Conservation (phyloP, 2,329 filamentous ascomycete species). For the Trichophyton verrucosum region DNA sequence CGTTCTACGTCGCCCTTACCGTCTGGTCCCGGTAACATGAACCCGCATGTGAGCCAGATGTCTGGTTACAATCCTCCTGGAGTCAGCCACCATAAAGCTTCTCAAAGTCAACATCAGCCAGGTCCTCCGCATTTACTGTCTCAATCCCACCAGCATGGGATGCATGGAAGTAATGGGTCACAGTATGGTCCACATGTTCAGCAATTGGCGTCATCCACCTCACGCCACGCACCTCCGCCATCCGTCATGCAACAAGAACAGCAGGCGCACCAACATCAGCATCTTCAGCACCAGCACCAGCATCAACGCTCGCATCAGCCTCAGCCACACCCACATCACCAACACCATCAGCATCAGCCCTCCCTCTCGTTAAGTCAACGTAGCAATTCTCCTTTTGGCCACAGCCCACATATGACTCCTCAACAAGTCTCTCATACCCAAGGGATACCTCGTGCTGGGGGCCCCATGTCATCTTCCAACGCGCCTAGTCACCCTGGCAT, state of each 20-base stretch:
- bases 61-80: neutral
- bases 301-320: conserved; percentile 19
- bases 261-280: conserved; percentile 9
- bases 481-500: neutral
- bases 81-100: neutral
- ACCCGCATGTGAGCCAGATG: conserved; percentile 3
- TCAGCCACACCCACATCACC: conserved; percentile 24
- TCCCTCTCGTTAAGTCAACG: conserved; percentile 22
- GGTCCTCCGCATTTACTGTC: neutral
- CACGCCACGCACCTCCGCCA: conserved; percentile 4
- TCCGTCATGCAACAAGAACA: conserved; percentile 3
- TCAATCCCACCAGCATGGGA: conserved; percentile 1
- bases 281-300: conserved; percentile 10
- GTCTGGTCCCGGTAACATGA: neutral
- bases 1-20: conserved; percentile 8
- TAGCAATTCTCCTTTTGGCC: conserved; percentile 11
- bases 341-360: conserved; percentile 23
- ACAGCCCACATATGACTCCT: neutral
- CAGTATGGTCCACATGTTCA: neutral
- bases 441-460: conserved; percentile 15
- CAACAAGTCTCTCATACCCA: neutral
- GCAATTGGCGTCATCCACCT: neutral
- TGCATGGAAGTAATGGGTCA: neutral
- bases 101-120: conserved; percentile 5
- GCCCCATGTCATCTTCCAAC: conserved; percentile 5